Conservation (phyloP, 106 monocot genomes). For the Allium cepa region DNA sequence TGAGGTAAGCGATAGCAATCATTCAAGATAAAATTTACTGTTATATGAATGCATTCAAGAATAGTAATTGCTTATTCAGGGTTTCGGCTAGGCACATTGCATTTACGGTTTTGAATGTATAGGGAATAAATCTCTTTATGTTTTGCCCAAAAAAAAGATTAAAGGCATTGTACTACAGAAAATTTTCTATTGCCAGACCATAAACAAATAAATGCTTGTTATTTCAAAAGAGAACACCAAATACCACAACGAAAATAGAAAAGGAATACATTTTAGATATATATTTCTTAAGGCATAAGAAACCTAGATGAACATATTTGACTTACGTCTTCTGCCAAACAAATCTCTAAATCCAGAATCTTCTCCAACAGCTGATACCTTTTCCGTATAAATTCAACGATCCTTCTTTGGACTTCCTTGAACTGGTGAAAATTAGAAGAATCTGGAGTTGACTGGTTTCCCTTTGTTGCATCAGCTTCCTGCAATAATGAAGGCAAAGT, state of each 20-base stretch:
- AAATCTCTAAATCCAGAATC: constrained; percentile 55
- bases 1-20: background rate
- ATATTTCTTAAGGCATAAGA: background rate
- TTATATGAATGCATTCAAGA: no score
- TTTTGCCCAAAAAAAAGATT: no score
- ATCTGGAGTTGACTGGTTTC: constrained; percentile 31
- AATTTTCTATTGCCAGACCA: no score
- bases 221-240: background rate
- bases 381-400: constrained; percentile 86
- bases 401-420: constrained; percentile 77
- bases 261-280: background rate
- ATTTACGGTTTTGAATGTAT: no score
- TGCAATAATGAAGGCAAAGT: constrained; percentile 12
- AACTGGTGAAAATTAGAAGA: constrained; percentile 37
- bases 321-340: constrained; percentile 35
- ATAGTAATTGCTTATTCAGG: no score
- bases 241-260: background rate
- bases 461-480: constrained; percentile 48
- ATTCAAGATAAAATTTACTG: background rate
- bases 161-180: no score
- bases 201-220: background rate
- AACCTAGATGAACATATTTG: background rate
- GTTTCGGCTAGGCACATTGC: no score
- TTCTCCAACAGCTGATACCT: constrained; percentile 86
- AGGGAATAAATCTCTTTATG: no score